Percentiles rank a stretch among this genome's conserved stretches.
phyloP scores from a whole-genome alignment of 2,329 filamentous ascomycete species.

The Epicoccum nigrum region DNA sequence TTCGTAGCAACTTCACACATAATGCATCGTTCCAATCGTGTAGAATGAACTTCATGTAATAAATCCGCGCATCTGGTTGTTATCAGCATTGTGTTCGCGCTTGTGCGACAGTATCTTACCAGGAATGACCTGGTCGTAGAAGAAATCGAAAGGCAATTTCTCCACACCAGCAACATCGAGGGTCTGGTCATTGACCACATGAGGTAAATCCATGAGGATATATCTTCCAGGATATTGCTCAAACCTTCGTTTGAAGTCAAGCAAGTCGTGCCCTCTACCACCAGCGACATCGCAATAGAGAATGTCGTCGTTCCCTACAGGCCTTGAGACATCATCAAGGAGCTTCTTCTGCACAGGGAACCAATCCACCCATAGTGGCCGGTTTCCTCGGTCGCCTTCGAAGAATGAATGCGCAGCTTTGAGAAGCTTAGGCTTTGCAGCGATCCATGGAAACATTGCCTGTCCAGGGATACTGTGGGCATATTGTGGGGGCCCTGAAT shows the following conservation, averaged over 20 bases:
- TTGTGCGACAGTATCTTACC: not conserved
- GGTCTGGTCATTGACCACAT: conserved; percentile 1
- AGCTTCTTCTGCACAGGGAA: conserved; percentile 8
- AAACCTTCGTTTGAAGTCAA: conserved; percentile 9
- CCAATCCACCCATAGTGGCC: conserved; percentile 9
- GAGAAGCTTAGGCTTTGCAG: conserved; percentile 5
- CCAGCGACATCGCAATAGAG: conserved; percentile 21
- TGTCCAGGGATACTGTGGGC: not conserved
- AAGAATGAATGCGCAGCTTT: conserved; percentile 8
- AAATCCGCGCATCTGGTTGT: conserved; percentile 9
- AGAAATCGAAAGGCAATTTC: conserved; percentile 28
- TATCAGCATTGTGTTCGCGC: not conserved
- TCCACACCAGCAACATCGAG: conserved; percentile 2
- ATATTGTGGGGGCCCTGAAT: conserved; percentile 31
- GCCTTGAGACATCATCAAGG: conserved; percentile 3
- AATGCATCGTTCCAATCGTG: conserved; percentile 19
- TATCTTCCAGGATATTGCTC: not conserved
- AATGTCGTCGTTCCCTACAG: conserved; percentile 1
- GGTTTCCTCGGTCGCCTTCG: conserved; percentile 8
- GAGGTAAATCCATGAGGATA: conserved; percentile 2
- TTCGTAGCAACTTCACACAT: conserved; percentile 16
- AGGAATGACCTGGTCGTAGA: conserved; percentile 18
- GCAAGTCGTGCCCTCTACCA: conserved; percentile 16
- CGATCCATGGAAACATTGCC: not conserved
- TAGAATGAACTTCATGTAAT: conserved; percentile 23